Evolutionary conservation across 108 stramenopile genomes (phyloP).

Genomic region (Stephanodiscus minutulus): DNA sequence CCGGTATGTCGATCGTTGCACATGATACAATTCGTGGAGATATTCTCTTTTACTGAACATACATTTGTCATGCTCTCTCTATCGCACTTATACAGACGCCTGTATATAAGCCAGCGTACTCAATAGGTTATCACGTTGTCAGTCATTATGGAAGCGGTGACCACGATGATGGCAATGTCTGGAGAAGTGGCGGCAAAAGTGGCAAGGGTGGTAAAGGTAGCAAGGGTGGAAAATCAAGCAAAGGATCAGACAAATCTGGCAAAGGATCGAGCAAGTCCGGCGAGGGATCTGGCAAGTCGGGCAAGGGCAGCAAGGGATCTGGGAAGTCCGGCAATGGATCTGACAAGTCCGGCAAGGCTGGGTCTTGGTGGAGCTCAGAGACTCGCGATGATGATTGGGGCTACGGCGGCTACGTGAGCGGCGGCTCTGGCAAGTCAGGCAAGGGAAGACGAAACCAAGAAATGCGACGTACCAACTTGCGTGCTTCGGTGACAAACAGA

Average conservation of each 20-base stretch:
- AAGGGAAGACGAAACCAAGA: background rate
- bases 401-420: background rate
- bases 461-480: background rate
- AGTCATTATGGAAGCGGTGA: background rate
- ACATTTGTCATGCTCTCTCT: background rate
- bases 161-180: background rate
- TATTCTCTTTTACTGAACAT: background rate
- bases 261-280: background rate
- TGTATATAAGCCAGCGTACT: background rate
- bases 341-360: background rate
- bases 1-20: too few species aligned
- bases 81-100: background rate
- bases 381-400: background rate
- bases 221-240: background rate
- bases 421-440: background rate
- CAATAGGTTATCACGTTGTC: background rate
- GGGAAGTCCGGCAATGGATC: background rate
- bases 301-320: background rate
- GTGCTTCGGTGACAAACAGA: background rate
- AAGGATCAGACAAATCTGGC: background rate
- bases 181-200: background rate
- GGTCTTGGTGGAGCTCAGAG: background rate
- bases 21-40: too few species aligned
- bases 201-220: background rate
- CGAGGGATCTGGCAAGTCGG: too few species aligned